Conservation (phyloP, 306 rosid genomes). For the Vigna hirtella region DNA sequence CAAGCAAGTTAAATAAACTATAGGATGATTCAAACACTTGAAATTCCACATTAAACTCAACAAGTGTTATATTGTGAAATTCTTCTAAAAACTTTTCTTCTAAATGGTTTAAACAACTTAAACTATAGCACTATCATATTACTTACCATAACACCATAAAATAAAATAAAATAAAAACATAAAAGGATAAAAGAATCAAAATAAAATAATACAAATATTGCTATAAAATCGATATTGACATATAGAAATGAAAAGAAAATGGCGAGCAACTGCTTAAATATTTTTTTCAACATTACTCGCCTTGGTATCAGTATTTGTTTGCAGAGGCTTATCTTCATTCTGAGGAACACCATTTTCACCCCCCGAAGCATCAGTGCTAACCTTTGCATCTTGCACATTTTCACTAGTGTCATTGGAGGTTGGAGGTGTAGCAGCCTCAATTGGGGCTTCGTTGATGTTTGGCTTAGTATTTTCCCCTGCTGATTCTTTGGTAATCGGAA, state of each 20-base stretch:
- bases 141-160: neutral
- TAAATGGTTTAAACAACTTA: neutral
- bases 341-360: constrained; percentile 68
- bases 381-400: constrained; percentile 81
- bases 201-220: neutral
- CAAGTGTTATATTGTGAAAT: neutral
- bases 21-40: neutral
- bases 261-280: neutral
- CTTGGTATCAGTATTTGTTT: constrained; percentile 80
- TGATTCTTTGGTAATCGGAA: constrained; percentile 69
- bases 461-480: constrained; percentile 61
- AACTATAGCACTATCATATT: neutral
- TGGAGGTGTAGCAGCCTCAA: constrained; percentile 60
- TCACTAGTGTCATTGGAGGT: constrained; percentile 59
- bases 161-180: neutral
- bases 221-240: neutral
- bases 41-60: constrained; percentile 17
- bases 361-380: constrained; percentile 54
- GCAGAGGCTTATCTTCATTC: constrained; percentile 72
- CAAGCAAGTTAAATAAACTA: constrained; percentile 6
- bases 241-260: neutral
- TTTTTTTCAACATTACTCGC: constrained; percentile 41
- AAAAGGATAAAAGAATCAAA: neutral
- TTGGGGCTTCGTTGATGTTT: constrained; percentile 73
- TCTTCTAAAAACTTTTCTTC: neutral